Conservation (phyloP, 1,139 yeast species). For the Pichia sp. region DNA sequence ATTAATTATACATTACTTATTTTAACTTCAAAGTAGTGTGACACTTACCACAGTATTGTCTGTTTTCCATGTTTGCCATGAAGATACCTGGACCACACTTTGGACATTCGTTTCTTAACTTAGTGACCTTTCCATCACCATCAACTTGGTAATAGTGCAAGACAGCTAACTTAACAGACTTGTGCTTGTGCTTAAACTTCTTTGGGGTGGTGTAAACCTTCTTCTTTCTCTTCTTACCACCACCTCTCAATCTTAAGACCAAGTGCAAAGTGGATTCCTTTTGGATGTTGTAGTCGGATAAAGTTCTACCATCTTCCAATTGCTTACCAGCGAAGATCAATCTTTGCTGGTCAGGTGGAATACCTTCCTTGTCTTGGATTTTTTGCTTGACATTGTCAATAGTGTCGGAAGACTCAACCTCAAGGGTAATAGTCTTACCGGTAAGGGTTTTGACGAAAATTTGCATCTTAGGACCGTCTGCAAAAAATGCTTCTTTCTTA, state of each 20-base stretch:
- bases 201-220: conserved; percentile 99
- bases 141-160: conserved; percentile 99
- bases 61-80: conserved; percentile 99
- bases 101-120: conserved; percentile 99
- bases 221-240: conserved; percentile 99
- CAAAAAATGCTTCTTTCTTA: conserved; percentile 37
- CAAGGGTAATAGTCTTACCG: conserved; percentile 98
- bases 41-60: conserved; percentile 99
- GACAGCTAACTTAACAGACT: conserved; percentile 98
- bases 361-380: conserved; percentile 99
- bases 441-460: conserved; percentile 98
- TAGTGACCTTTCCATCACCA: conserved; percentile 96
- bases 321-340: conserved; percentile 99
- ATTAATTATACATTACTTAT: conserved; percentile 19
- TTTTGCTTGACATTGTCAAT: conserved; percentile 98
- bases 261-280: conserved; percentile 98
- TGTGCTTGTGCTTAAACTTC: conserved; percentile 99
- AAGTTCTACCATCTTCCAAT: conserved; percentile 98
- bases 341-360: conserved; percentile 99
- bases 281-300: conserved; percentile 99
- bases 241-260: conserved; percentile 99
- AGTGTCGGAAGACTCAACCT: conserved; percentile 98
- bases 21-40: conserved; percentile 84
- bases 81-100: conserved; percentile 99
- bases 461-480: conserved; percentile 65